Evolutionary conservation across 2,329 filamentous ascomycete species (phyloP), one percentile per base, ranked within the genome.

Genomic region (Ophiostoma australiae): DNA sequence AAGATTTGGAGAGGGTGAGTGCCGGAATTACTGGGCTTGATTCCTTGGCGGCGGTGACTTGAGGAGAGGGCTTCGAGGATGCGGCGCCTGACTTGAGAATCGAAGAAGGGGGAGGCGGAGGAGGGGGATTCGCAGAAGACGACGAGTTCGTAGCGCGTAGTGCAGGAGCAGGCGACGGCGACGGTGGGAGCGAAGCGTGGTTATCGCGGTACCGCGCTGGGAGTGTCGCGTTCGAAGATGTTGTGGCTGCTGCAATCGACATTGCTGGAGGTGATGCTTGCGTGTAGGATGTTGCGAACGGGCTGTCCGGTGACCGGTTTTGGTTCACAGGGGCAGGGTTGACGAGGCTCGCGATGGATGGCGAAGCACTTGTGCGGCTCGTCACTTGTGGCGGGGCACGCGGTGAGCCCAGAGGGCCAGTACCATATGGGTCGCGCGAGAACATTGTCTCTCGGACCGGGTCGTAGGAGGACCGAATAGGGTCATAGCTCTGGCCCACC

Each of bases 321-420:
- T 67, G 69, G 10, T 67, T n/a, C 6, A 67, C 80, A 11, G 84
- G 75, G 6, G 86, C 86, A 2, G 66, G 66, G 75, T 97, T 93
- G 69, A 97, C 92, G 71, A 97, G 85, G 80, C 92, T 97, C 6
- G 93, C 90, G 75, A 97, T 97, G 2, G 94, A 94, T 1, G 94
- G 94, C 4, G 94, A 97, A 55, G 91, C 91, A 78, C 91, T 94
- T n/a, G 92, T 91, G 70, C 91, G 88, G 79, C 91, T 90, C 70
- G 86, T 90, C 70, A 81, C 69, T n/a, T 80, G 79, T 68, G 80
- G 76, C 15, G 81, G 80, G 3, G 78, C 80, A 67, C 84, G 82
- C n/a, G 86, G 86, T 8, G 86, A 88, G 41, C 82, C 82, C 70
- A 84, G 78, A 3, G 84, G 75, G 33, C 78, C 81, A 8, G 82